Evolutionary conservation across 2,329 filamentous ascomycete genomes (phyloP), one percentile per base, ranked within the genome.

Genomic region (Fusarium sp.): DNA sequence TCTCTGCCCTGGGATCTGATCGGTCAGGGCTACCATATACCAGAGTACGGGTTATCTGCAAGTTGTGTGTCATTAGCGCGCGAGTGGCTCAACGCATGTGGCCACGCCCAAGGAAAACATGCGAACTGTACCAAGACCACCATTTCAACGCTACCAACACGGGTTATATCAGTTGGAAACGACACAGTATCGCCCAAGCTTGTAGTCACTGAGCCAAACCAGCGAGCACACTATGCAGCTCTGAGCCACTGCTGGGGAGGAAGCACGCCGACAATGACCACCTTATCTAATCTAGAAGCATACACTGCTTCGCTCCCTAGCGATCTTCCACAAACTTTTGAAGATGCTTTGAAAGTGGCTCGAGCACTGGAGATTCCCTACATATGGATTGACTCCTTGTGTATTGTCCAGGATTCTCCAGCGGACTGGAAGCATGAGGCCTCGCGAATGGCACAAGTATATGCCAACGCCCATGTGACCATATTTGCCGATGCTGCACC

Each of bases 341-440:
- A 23, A 12, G 60, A 70, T 30, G 54, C 61, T 11, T 25, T 70
- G 4, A 33, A 25, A 16, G 61, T 53, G 35, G 57, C 66, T 2
- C 32, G 66, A 6, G 54, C 37, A 10, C 21, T 70, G 2, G 67
- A 32, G 0, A 37, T 70, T 1, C 33, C 62, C 1, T 71, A 71
- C 16, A 9, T 70, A 7, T 70, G 67, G 67, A 70, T 70, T 5
- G 67, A 70, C 21, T 56, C 60, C 0, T 28, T 70, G 1, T 70
- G 67, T 21, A 70, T 70, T 30, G 18, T 70, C 4, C 67, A 71
- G 8, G 67, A 70, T 10, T 64, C 67, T 3, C 44, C 30, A 2
- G 28, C 56, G 7, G 67, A 71, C 16, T 70, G 67, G 67, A 25
- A 37, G 8, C 13, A 25, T 2, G 67, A 70, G 25, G 60, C 67